Base-by-base conservation (phyloP, 805 yeast species). In the Myxozyma sirexii region DNA sequence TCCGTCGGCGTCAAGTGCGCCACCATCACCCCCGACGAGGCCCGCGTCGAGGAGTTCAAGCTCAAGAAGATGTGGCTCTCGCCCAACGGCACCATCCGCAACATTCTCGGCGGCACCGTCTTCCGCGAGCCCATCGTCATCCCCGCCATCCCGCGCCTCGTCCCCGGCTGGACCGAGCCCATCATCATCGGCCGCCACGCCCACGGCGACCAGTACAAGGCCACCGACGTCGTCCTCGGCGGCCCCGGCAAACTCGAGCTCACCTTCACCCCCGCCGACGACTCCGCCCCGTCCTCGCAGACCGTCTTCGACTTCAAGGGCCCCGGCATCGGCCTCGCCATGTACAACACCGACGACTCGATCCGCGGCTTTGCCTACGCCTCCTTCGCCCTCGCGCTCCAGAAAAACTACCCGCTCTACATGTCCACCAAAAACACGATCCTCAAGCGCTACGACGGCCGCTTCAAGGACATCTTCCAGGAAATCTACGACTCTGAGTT, bases 151-250 rank as follows among this genome's bases (percentile, higher is more conserved):
- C 98, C 98, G 57, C 80, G 97, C 67, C 80, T 91, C 63, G 87
- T 93, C 21, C 90, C 96, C 46, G 87, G 87, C 60, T 93, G 98
- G 98, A 90, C 90, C 72, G 80, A 91, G 75, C 97, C 98, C 62
- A 93, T 93, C 73, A 87, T 92, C 71, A 93, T 93, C 74, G 98
- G 98, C 56, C 89, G 98, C 79, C 98, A 93, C 70, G 98, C 97
- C 27, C 90, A 84, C 74, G 98, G 97, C 65, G 98, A 93, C 75
- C 98, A 93, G 78, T 93, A 93, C 80, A 88, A 87, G 78, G 96
- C 97, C 65, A 88, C 96, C 50, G 97, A 93, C 73, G 76, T 87
- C 56, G 85, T 90, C 15, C 78, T 92, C 42, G 88, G 91, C 47
- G 82, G 82, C 57, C 86, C 93, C 39, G 98, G 98, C 63, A 82